A percentile compares a stretch with the other conserved stretches of the same genome.
These are phyloP conservation scores for Saprolegnia parasitica DNA, from an alignment of 352 stramenopile genomes.

Conservation along the genomic window DNA sequence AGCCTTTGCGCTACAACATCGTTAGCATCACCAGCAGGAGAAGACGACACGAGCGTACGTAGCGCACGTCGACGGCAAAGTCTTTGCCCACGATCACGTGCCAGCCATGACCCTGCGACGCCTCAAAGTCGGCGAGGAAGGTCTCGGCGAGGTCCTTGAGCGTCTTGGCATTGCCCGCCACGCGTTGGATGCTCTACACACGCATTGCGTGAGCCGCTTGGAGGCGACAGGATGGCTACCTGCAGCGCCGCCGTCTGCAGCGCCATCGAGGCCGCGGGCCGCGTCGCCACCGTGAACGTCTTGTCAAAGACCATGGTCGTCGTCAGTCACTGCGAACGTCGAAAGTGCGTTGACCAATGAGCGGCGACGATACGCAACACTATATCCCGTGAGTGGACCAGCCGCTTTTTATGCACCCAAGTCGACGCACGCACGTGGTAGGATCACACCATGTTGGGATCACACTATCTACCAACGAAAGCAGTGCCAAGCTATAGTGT, in stretches of 20 bases:
- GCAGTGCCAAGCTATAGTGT: no score
- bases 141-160: conserved; percentile 51
- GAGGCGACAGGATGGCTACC: conserved; percentile 26
- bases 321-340: not conserved
- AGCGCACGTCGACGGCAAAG: conserved; percentile 71
- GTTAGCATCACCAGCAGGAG: not conserved
- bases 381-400: no score
- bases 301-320: not conserved
- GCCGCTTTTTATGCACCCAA: no score
- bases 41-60: conserved; percentile 39
- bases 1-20: conserved; percentile 54
- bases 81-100: conserved; percentile 61
- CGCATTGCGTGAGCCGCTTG: not conserved
- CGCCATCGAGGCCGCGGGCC: conserved; percentile 40
- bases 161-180: conserved; percentile 49
- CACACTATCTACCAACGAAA: no score
- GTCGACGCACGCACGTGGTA: no score
- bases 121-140: conserved; percentile 42
- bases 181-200: conserved; percentile 45
- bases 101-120: conserved; percentile 51
- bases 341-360: no score
- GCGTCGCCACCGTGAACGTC: conserved; percentile 53
- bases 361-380: no score
- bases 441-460: no score
- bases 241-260: conserved; percentile 45